Percentiles rank a stretch among this genome's conserved stretches.
These are phyloP conservation scores for Akanthomyces dipterigenus DNA, from an alignment of 2,329 filamentous ascomycete species.

Conservation along the genomic window DNA sequence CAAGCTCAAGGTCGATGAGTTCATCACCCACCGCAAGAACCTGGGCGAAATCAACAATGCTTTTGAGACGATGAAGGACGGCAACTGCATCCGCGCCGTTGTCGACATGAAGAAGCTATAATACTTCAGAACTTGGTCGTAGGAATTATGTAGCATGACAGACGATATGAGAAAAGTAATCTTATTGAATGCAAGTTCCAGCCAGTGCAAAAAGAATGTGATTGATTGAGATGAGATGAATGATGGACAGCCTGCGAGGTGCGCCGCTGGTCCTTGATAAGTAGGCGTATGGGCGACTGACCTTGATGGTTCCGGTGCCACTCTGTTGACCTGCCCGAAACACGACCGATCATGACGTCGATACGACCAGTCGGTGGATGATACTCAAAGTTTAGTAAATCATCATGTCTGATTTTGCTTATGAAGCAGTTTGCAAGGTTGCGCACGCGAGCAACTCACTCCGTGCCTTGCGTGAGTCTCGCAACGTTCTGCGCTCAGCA, in stretches of 20 bases:
- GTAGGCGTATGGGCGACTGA: too few relatives aligned
- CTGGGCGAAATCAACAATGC: constrained; percentile 80
- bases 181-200: background rate
- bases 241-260: too few relatives aligned
- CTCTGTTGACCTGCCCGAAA: background rate
- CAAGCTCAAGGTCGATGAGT: constrained; percentile 95
- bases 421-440: too few relatives aligned
- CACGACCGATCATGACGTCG: background rate
- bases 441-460: too few relatives aligned
- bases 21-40: constrained; percentile 91
- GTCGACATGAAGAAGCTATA: constrained; percentile 54
- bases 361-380: background rate
- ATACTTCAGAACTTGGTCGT: background rate
- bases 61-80: constrained; percentile 90
- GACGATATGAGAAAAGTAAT: background rate
- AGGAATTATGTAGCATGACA: background rate
- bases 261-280: too few relatives aligned
- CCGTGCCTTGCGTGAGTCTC: too few relatives aligned
- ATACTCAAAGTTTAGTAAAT: too few relatives aligned
- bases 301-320: too few relatives aligned
- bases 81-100: constrained; percentile 94
- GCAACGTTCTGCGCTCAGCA: too few relatives aligned
- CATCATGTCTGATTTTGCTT: too few relatives aligned
- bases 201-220: too few relatives aligned
- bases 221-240: background rate